Evolutionary conservation across 1,139 yeast genomes (phyloP).

Genomic region (Diutina pseudorugosa): DNA sequence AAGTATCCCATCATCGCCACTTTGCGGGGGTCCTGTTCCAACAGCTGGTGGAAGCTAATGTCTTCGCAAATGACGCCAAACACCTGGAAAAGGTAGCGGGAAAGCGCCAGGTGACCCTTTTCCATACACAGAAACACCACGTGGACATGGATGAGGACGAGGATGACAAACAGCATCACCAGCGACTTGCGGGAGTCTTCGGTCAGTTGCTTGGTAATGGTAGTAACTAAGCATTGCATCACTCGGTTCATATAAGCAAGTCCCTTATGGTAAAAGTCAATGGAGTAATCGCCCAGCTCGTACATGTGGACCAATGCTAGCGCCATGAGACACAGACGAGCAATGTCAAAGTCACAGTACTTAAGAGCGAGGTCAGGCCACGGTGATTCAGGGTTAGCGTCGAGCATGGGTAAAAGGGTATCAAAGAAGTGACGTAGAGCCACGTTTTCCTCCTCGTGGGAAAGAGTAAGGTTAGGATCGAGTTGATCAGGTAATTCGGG

Average conservation of each 20-base stretch:
- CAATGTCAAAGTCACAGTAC: slow-evolving; percentile 43
- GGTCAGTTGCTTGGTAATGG: slow-evolving; percentile 11
- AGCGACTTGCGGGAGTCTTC: slow-evolving; percentile 13
- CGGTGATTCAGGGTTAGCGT: slow-evolving; percentile 45
- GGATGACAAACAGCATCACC: slow-evolving; percentile 36
- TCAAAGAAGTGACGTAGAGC: slow-evolving; percentile 42
- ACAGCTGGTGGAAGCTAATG: slow-evolving; percentile 13
- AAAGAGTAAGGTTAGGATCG: slow-evolving; percentile 5
- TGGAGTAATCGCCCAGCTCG: slow-evolving; percentile 34
- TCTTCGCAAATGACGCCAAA: slow-evolving; percentile 35
- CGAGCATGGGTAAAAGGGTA: slow-evolving; percentile 35
- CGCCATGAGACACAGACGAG: slow-evolving; percentile 41
- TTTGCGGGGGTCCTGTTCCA: slow-evolving; percentile 29
- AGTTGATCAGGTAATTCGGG: neutral
- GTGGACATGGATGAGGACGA: slow-evolving; percentile 39
- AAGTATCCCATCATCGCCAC: slow-evolving; percentile 35
- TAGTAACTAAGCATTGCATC: slow-evolving; percentile 35
- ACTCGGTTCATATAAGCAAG: slow-evolving; percentile 39
- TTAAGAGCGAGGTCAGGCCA: slow-evolving; percentile 46
- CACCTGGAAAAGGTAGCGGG: slow-evolving; percentile 34
- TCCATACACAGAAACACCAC: slow-evolving; percentile 38
- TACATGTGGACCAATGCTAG: slow-evolving; percentile 41
- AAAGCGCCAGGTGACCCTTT: slow-evolving; percentile 38
- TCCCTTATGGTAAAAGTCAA: slow-evolving; percentile 36
- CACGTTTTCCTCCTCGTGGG: slow-evolving; percentile 34